These are phyloP conservation scores for Amaranthus hypochondriacus DNA, from an alignment of 148 eudicot species.

Conservation along the genomic window DNA sequence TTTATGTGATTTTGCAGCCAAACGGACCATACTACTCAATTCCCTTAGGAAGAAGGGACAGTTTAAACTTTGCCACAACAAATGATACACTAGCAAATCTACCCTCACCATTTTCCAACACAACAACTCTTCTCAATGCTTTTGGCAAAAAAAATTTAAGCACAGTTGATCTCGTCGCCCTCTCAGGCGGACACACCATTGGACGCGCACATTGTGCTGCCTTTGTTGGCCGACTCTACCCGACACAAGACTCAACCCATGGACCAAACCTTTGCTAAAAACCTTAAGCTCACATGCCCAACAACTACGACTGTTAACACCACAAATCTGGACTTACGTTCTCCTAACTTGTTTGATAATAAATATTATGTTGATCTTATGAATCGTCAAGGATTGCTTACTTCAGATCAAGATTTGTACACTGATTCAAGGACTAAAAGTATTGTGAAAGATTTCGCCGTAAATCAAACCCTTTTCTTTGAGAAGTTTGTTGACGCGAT, in stretches of 20 bases:
- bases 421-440: constrained; percentile 24
- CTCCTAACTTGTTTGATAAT: constrained; percentile 40
- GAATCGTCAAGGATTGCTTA: constrained; percentile 35
- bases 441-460: constrained; percentile 32
- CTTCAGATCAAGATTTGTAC: constrained; percentile 42
- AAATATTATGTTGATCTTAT: constrained; percentile 36
- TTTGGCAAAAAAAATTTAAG: constrained; percentile 22
- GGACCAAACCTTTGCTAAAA: constrained; percentile 26
- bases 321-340: constrained; percentile 29
- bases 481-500: constrained; percentile 33
- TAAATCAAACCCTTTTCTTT: constrained; percentile 29
- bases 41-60: constrained; percentile 38
- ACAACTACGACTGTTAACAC: constrained; percentile 17
- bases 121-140: constrained; percentile 22
- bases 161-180: constrained; percentile 38
- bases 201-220: constrained; percentile 36
- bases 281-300: constrained; percentile 35
- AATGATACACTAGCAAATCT: constrained; percentile 25
- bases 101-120: constrained; percentile 31
- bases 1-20: constrained; percentile 22
- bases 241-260: constrained; percentile 30
- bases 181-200: constrained; percentile 50
- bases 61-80: constrained; percentile 30
- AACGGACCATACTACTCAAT: constrained; percentile 37
- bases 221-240: constrained; percentile 32